Evolutionary conservation across 352 stramenopile genomes (phyloP).

Genomic region (Globisporangium heterothallicum): DNA sequence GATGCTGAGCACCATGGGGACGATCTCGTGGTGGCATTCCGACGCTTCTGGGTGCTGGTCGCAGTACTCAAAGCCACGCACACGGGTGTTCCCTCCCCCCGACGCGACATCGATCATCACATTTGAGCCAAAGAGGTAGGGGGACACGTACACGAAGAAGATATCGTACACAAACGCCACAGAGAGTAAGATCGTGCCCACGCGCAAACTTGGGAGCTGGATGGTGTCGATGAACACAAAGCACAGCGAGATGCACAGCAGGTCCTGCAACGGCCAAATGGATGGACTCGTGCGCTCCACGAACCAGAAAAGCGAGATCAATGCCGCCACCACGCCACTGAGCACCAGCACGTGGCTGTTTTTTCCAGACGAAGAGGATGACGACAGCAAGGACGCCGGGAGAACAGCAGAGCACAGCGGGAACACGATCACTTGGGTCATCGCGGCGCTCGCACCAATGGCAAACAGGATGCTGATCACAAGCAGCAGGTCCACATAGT

Average conservation of each 20-base stretch:
- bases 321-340: constrained; percentile 14
- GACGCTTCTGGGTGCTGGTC: constrained; percentile 48
- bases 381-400: background rate
- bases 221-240: constrained; percentile 91
- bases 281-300: constrained; percentile 50
- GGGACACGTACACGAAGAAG: constrained; percentile 95
- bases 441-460: constrained; percentile 33
- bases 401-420: constrained; percentile 25
- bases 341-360: constrained; percentile 3
- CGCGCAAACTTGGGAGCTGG: constrained; percentile 88
- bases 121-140: constrained; percentile 79
- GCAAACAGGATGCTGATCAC: constrained; percentile 58
- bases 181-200: constrained; percentile 84
- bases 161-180: constrained; percentile 95
- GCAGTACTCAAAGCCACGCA: constrained; percentile 59
- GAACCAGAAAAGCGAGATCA: constrained; percentile 43
- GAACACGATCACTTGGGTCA: constrained; percentile 40
- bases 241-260: constrained; percentile 91
- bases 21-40: constrained; percentile 82
- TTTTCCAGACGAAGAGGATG: background rate
- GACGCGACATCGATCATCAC: constrained; percentile 95
- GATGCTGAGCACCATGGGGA: constrained; percentile 90
- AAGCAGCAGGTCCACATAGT: constrained; percentile 56
- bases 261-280: constrained; percentile 87
- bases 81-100: constrained; percentile 55